These are phyloP conservation scores for Zymoseptoria brevis DNA, from an alignment of 2,329 filamentous ascomycete genomes.

Conservation along the genomic window DNA sequence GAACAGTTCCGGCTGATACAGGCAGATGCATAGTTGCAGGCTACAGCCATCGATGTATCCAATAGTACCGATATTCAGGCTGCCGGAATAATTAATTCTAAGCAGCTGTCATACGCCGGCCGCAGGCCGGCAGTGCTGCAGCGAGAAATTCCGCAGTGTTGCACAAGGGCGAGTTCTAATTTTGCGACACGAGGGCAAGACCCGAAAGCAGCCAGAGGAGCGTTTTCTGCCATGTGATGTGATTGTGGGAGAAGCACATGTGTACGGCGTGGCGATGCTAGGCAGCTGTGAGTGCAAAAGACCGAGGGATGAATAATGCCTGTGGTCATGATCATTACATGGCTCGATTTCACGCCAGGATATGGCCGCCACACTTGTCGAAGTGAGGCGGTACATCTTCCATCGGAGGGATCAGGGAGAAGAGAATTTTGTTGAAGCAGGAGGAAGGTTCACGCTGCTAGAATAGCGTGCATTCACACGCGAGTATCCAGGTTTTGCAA, in stretches of 20 bases:
- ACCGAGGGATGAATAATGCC: no score
- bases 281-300: not conserved
- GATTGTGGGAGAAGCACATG: not conserved
- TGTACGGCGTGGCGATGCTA: not conserved
- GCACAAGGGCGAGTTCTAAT: not conserved
- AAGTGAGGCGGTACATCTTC: no score
- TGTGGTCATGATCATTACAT: no score
- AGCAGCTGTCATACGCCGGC: not conserved
- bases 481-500: not conserved
- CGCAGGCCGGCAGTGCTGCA: not conserved
- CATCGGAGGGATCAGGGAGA: no score
- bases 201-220: not conserved
- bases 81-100: not conserved
- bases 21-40: not conserved
- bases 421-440: no score
- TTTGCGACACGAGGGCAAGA: not conserved
- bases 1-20: not conserved
- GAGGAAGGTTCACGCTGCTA: no score
- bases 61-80: not conserved
- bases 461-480: no score
- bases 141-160: not conserved
- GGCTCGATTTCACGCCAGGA: no score
- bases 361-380: no score
- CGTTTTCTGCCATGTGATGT: not conserved
- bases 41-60: not conserved